These are phyloP conservation scores for Fusarium caatingaense DNA, from an alignment of 2,329 filamentous ascomycete genomes.

Conservation along the genomic window DNA sequence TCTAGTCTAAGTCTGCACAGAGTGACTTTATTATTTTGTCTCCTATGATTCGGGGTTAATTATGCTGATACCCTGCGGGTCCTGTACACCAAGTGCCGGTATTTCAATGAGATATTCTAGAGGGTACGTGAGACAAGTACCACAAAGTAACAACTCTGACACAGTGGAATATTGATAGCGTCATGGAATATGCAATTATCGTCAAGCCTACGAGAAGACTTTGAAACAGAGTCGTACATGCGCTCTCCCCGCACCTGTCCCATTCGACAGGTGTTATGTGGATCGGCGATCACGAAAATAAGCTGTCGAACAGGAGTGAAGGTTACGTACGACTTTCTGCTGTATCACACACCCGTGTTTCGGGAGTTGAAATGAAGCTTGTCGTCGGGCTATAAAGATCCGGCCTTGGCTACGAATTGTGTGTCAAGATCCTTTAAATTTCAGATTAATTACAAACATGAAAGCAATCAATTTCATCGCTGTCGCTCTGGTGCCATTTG, in stretches of 20 bases:
- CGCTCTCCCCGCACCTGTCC: rapidly evolving
- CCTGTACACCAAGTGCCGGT: too few relatives aligned
- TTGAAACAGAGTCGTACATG: background rate
- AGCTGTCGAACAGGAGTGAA: background rate
- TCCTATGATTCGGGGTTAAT: too few relatives aligned
- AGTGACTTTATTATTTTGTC: too few relatives aligned
- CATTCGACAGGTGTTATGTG: background rate
- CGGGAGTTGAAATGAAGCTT: background rate
- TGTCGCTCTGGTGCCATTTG: too few relatives aligned
- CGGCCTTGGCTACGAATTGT: too few relatives aligned
- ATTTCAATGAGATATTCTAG: too few relatives aligned
- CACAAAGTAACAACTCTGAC: background rate
- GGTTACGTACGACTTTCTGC: background rate
- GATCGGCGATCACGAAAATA: background rate
- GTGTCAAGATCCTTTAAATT: too few relatives aligned
- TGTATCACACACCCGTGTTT: background rate
- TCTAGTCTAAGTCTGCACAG: too few relatives aligned
- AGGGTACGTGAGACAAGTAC: rapidly evolving
- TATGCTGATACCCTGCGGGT: too few relatives aligned
- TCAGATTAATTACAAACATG: too few relatives aligned
- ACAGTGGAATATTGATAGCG: background rate
- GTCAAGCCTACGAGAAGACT: background rate
- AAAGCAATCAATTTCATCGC: too few relatives aligned
- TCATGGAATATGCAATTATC: background rate
- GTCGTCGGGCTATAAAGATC: rapidly evolving